Evolutionary conservation across 805 yeast genomes (phyloP).

Genomic region (Yarrowia sp.): DNA sequence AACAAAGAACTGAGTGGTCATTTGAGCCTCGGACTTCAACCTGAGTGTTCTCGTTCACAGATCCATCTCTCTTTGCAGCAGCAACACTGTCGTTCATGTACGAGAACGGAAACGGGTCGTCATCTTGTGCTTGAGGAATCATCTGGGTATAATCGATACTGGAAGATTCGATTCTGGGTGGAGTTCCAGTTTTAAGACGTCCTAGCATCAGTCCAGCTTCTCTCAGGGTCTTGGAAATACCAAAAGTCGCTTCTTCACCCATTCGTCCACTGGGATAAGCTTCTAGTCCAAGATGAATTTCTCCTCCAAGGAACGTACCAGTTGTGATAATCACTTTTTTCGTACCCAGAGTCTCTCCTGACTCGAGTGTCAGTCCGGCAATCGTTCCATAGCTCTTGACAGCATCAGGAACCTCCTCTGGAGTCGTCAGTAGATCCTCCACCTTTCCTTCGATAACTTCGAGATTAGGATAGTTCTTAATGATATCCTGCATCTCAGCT

Average conservation of each 20-base stretch:
- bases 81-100: slow-evolving; percentile 68
- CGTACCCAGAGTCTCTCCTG: slow-evolving; percentile 61
- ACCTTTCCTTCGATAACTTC: slow-evolving; percentile 70
- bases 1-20: slow-evolving; percentile 50
- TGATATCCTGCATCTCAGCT: slow-evolving; percentile 69
- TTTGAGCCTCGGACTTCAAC: not conserved
- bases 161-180: slow-evolving; percentile 75
- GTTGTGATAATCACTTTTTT: slow-evolving; percentile 82
- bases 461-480: slow-evolving; percentile 52
- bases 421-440: slow-evolving; percentile 61
- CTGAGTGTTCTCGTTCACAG: slow-evolving; percentile 45
- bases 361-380: slow-evolving; percentile 68
- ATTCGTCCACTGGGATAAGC: slow-evolving; percentile 88
- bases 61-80: slow-evolving; percentile 27
- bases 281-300: slow-evolving; percentile 84
- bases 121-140: slow-evolving; percentile 73
- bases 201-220: slow-evolving; percentile 82
- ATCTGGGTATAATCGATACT: slow-evolving; percentile 69
- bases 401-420: slow-evolving; percentile 29
- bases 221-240: slow-evolving; percentile 73
- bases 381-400: slow-evolving; percentile 44
- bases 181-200: slow-evolving; percentile 94
- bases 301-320: slow-evolving; percentile 93
- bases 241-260: slow-evolving; percentile 89
- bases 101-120: slow-evolving; percentile 88